Conservation (phyloP, 352 stramenopile species). For the Pythium aristosporum region DNA sequence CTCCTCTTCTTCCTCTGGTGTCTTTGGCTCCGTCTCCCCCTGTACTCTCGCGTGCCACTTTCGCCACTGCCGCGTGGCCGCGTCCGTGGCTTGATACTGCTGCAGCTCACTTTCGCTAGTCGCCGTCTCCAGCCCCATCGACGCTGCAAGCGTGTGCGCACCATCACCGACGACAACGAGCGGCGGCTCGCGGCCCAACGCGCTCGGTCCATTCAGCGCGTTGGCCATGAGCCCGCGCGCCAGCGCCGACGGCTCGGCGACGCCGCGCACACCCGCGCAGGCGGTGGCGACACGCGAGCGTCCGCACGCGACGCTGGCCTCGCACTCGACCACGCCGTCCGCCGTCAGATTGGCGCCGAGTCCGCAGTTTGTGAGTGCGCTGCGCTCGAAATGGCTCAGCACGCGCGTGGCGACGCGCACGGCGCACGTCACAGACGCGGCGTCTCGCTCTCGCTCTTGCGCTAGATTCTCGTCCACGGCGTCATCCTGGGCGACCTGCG, state of each 20-base stretch:
- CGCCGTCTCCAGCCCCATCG: constrained; percentile 40
- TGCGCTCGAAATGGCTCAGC: constrained; percentile 50
- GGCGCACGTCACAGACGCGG: not conserved
- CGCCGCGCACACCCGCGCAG: constrained; percentile 49
- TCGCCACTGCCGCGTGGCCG: constrained; percentile 34
- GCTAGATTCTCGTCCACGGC: constrained; percentile 1
- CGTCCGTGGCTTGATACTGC: constrained; percentile 40
- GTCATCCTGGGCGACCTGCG: constrained; percentile 1
- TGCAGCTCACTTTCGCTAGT: constrained; percentile 25
- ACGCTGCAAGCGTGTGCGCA: constrained; percentile 30
- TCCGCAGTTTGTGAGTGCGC: constrained; percentile 53
- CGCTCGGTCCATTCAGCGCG: not conserved
- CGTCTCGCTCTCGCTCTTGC: too few species aligned
- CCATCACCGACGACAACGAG: constrained; percentile 58
- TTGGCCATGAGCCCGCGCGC: constrained; percentile 36
- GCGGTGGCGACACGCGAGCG: constrained; percentile 33
- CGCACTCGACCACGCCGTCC: constrained; percentile 47
- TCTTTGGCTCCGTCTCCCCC: not conserved
- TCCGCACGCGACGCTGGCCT: constrained; percentile 55
- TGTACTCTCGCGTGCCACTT: constrained; percentile 41
- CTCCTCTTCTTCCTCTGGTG: not conserved
- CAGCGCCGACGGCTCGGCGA: constrained; percentile 48
- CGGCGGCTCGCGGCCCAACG: constrained; percentile 45
- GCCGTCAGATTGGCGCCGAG: constrained; percentile 56
- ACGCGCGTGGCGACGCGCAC: constrained; percentile 34